Conservation (phyloP, 2,329 filamentous ascomycete genomes). For the Cercospora zeina region DNA sequence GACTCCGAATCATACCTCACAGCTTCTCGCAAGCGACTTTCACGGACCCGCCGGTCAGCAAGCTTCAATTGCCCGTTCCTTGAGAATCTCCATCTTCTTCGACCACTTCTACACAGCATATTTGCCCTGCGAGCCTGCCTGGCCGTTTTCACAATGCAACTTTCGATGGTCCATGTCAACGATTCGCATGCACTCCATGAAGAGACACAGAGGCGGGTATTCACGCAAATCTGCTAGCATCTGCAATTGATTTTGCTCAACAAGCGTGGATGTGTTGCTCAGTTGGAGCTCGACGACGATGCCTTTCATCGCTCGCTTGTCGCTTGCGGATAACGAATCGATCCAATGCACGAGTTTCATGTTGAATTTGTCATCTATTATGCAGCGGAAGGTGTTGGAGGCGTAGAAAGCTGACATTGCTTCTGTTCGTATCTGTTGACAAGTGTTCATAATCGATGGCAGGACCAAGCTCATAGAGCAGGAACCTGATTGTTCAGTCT, state of each 20-base stretch:
- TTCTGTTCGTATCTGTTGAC: not conserved
- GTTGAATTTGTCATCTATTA: not conserved
- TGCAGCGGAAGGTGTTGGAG: not conserved
- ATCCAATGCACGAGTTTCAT: conserved; percentile 1
- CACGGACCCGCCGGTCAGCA: not conserved
- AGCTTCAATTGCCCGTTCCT: not conserved
- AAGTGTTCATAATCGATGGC: not conserved
- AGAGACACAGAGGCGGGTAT: not conserved
- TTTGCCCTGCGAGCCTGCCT: not conserved
- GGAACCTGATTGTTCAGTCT: not conserved
- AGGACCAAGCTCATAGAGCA: not conserved
- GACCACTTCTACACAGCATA: not conserved
- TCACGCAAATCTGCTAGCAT: not conserved
- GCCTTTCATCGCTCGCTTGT: not conserved
- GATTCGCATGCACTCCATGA: not conserved
- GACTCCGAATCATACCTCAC: not conserved
- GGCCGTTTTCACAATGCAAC: not conserved
- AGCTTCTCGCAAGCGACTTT: not conserved
- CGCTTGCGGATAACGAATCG: not conserved
- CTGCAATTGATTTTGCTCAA: not conserved
- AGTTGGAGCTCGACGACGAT: not conserved
- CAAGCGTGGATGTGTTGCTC: not conserved
- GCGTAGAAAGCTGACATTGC: not conserved
- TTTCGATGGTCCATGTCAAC: not conserved
- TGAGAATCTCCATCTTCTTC: not conserved